Evolutionary conservation across 768 basidiomycete genomes (phyloP), one percentile per base, ranked within the genome.

Genomic region (Pleurotus cornucopiae): DNA sequence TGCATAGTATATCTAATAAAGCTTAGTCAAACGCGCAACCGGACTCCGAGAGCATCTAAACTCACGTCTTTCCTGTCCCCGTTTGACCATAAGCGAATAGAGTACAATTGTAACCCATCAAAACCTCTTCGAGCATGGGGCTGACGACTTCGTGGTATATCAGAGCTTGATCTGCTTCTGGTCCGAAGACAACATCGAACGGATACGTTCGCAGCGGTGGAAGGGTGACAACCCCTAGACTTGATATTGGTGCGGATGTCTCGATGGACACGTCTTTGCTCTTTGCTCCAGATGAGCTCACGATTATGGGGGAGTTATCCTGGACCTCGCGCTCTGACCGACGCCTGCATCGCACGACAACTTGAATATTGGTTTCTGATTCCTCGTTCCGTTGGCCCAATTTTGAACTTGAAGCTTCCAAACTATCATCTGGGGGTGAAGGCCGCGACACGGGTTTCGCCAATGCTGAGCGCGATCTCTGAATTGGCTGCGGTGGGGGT

Each of bases 81-180:
- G 97, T 98, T 70, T 98, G 97, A 1, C 97, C 97, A 67, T 99
- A 99, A 3, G 95, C 95, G 71, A 98, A 98, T 18, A 99, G 76
- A 0, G 93, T 96, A 67, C 96, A 98, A 66, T 98, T 98, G 76
- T 97, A 99, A 4, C 97, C 97, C 69, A 82, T 76, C 39, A 98
- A 72, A n/a, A 98, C 95, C 67, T 99, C 91, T 46, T 92, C 86
- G 49, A 99, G 76, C 81, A 98, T 90, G 0, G 94, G 94, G 60
- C 82, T 81, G 41, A 98, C 96, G 40, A 98, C 96, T 52, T 97
- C 89, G 55, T 92, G 84, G 68, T 96, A 99, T 9, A 99, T 81
- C 81, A 92, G 82, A 18, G 89, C 85, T 67, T 99, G 97, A 67
- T 96, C 94, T 20, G 95, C 95, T 68, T 97, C 94, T 16, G 95